Percentiles rank a stretch among this genome's conserved stretches.
These are phyloP conservation scores for Cercospora janseana DNA, from an alignment of 2,329 filamentous ascomycete genomes.

Conservation along the genomic window DNA sequence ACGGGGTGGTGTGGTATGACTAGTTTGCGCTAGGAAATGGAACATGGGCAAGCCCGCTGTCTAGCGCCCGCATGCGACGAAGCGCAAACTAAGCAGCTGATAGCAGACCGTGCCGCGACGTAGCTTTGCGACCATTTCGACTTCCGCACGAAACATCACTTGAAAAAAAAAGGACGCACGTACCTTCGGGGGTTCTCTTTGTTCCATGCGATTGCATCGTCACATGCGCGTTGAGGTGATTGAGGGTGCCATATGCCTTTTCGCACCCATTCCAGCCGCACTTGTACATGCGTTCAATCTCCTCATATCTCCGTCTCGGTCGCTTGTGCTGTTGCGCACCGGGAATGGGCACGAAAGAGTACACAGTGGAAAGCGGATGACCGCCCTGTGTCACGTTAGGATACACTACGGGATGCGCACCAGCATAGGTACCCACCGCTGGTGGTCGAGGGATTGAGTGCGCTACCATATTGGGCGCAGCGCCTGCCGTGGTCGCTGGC, in stretches of 20 bases:
- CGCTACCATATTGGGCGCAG: slow-evolving; percentile 57
- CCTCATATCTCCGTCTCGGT: slow-evolving; percentile 88
- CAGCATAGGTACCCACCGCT: slow-evolving; percentile 53
- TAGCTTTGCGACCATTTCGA: background rate
- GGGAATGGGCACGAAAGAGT: slow-evolving; percentile 96
- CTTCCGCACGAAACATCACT: slow-evolving; percentile 13
- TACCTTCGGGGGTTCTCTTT: slow-evolving; percentile 97
- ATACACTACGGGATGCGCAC: slow-evolving; percentile 30
- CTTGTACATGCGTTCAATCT: slow-evolving; percentile 99
- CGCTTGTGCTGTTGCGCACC: slow-evolving; percentile 97
- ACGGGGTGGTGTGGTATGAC: slow-evolving; percentile 27
- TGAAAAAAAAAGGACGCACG: slow-evolving; percentile 37
- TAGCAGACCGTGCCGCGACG: slow-evolving; percentile 22
- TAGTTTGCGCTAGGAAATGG: slow-evolving; percentile 35
- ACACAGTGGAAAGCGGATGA: slow-evolving; percentile 70
- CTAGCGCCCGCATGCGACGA: slow-evolving; percentile 35
- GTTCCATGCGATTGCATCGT: slow-evolving; percentile 97
- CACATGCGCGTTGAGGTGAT: slow-evolving; percentile 96
- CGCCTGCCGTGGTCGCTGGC: slow-evolving; percentile 58
- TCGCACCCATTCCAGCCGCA: slow-evolving; percentile 98
- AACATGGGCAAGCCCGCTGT: slow-evolving; percentile 29
- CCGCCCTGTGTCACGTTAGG: slow-evolving; percentile 45
- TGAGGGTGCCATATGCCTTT: slow-evolving; percentile 96
- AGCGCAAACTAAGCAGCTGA: slow-evolving; percentile 29
- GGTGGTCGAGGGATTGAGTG: slow-evolving; percentile 59